These are phyloP conservation scores for Fusarium oligoseptatum DNA, from an alignment of 2,329 filamentous ascomycete genomes.

Conservation along the genomic window DNA sequence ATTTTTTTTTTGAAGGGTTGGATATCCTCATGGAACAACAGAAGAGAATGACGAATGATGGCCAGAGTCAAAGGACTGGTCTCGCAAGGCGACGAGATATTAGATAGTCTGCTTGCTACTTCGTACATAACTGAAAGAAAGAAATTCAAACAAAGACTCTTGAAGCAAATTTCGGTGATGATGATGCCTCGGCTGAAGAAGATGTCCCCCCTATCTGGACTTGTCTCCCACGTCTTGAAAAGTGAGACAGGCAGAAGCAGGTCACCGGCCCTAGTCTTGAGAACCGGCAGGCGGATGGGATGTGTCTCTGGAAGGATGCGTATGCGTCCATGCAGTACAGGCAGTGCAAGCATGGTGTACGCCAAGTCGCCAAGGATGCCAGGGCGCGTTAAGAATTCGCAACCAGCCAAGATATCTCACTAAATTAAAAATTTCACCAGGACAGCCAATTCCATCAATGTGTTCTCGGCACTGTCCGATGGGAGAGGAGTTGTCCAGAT, in stretches of 20 bases:
- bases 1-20: neutral
- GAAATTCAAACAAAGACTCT: slow-evolving; percentile 1
- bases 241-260: neutral
- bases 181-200: neutral
- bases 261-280: neutral
- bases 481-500: neutral
- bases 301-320: neutral
- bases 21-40: neutral
- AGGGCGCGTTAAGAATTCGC: neutral
- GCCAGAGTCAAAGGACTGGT: slow-evolving; percentile 12
- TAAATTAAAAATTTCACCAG: neutral
- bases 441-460: neutral
- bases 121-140: slow-evolving; percentile 16
- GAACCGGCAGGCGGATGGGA: neutral
- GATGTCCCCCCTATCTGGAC: neutral
- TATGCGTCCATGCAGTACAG: neutral
- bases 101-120: slow-evolving; percentile 14
- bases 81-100: slow-evolving; percentile 17
- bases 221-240: too few relatives aligned
- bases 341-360: neutral
- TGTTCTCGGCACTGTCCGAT: slow-evolving; percentile 1
- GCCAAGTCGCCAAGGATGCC: slow-evolving; percentile 2
- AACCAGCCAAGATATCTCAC: neutral
- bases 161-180: neutral
- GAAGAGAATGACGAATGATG: slow-evolving; percentile 13